phyloP scores from a whole-genome alignment of 805 yeast species.

The Jamesozyma piceae region DNA sequence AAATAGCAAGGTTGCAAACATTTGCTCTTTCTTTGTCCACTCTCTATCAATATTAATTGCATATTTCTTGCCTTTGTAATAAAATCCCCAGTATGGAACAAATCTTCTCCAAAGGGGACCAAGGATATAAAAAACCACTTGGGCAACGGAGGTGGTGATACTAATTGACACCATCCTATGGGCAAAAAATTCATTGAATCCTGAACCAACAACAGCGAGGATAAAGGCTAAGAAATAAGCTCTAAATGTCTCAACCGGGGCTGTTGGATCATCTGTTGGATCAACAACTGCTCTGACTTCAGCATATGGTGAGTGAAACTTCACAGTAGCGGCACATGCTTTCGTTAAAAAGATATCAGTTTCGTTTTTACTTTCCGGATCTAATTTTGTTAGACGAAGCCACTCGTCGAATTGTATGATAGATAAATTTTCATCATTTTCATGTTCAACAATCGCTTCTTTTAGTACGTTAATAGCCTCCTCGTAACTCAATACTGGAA shows the following conservation, averaged over 20 bases:
- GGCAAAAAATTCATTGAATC: slow-evolving; percentile 47
- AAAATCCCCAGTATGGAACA: slow-evolving; percentile 40
- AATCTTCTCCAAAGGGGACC: slow-evolving; percentile 35
- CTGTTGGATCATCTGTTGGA: slow-evolving; percentile 38
- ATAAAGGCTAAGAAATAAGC: slow-evolving; percentile 31
- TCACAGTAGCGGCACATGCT: slow-evolving; percentile 31
- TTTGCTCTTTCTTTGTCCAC: slow-evolving; percentile 57
- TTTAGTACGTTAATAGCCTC: slow-evolving; percentile 36
- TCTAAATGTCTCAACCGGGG: slow-evolving; percentile 43
- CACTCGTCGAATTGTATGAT: slow-evolving; percentile 31
- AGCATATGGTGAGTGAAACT: slow-evolving; percentile 48
- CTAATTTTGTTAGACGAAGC: slow-evolving; percentile 20
- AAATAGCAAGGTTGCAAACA: slow-evolving; percentile 45
- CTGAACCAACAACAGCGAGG: slow-evolving; percentile 46
- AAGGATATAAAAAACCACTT: slow-evolving; percentile 38
- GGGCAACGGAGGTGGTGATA: slow-evolving; percentile 36
- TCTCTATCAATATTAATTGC: slow-evolving; percentile 50
- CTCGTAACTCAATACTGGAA: slow-evolving; percentile 29
- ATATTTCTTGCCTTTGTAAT: slow-evolving; percentile 31
- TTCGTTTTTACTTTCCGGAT: slow-evolving; percentile 10
- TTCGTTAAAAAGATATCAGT: slow-evolving; percentile 21
- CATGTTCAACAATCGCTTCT: slow-evolving; percentile 35
- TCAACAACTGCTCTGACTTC: slow-evolving; percentile 59
- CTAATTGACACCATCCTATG: slow-evolving; percentile 45
- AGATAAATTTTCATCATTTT: slow-evolving; percentile 42